Conservation (phyloP, 2,329 filamentous ascomycete genomes). For the Grosmannia penicillata region DNA sequence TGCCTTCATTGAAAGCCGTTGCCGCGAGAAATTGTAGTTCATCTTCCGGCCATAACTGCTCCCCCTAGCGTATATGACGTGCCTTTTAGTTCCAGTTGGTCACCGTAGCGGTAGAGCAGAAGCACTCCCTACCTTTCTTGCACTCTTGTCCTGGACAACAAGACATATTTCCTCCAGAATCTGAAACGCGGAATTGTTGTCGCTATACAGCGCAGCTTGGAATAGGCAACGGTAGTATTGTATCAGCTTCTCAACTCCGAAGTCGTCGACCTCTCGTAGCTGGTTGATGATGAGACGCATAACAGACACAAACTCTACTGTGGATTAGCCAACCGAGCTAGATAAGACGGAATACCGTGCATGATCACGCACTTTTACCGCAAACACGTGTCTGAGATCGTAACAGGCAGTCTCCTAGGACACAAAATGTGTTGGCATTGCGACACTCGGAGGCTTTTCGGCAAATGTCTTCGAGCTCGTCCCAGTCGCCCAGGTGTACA, state of each 20-base stretch:
- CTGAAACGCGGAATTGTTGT: conserved; percentile 39
- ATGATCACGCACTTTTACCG: conserved; percentile 1
- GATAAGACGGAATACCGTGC: too few relatives aligned
- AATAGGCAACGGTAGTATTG: conserved; percentile 71
- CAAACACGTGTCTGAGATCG: conserved; percentile 26
- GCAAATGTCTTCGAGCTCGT: conserved; percentile 47
- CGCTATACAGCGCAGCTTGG: conserved; percentile 45
- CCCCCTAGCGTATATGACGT: conserved; percentile 15
- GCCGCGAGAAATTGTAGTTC: conserved; percentile 68
- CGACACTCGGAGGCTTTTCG: conserved; percentile 29
- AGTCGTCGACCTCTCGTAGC: conserved; percentile 41
- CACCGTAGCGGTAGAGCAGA: too few relatives aligned
- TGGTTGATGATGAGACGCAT: conserved; percentile 57
- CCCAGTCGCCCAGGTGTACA: conserved; percentile 51
- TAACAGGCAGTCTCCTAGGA: conserved; percentile 52
- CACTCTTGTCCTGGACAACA: conserved; percentile 28
- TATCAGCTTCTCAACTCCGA: conserved; percentile 45
- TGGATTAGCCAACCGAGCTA: background rate
- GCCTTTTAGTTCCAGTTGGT: too few relatives aligned
- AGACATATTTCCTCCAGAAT: conserved; percentile 48
- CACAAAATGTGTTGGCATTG: conserved; percentile 35
- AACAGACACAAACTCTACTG: conserved; percentile 35
- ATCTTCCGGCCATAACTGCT: conserved; percentile 40
- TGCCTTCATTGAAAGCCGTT: conserved; percentile 52
- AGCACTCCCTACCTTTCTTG: background rate